Base-by-base conservation (phyloP, 345 rosid species). In the Citrus reticulata region DNA sequence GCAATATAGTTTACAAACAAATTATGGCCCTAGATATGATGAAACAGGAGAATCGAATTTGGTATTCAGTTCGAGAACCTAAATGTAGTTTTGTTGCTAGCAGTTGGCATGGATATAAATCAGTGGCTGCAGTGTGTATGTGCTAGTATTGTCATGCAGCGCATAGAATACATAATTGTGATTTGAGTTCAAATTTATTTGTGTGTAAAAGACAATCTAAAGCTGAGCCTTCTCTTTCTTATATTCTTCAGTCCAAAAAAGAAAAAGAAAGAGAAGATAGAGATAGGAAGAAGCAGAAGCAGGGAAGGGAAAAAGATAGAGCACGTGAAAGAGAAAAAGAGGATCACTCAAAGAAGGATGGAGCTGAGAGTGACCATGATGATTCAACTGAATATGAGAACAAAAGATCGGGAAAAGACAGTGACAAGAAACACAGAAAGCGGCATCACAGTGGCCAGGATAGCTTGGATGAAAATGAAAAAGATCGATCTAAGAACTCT, bases 321-420 rank as follows among this genome's bases (percentile, higher is more conserved):
- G 97, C 94, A 78, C 92, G 94, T 19, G 99, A 91, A 60, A 91
- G 84, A 80, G 98, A 91, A 55, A 95, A 89, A 77, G 97, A 91
- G 86, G 95, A 94, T 63, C 86, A 89, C 75, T 78, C 78, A 11
- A 94, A 83, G 83, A 91, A 89, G 78, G 98, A 92, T 78, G 99
- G 94, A 29, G 84, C 93, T 40, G 98, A 96, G 78, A 89, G 94
- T 83, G 99, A 96, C 72, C 90, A 84, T 82, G 77, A 83, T 60
- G 97, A 92, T 75, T 82, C 80, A 46, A 84, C 85, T n/a, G 99
- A 94, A 68, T 77, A 87, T 63, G 99, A 94, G 49, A 98, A 94
- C 11, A 96, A 89, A 83, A 88, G 81, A 82, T 91, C 85, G 76
- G 98, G 91, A 73, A 96, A 91, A 78, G 97, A 95, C 40, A 86